A percentile compares a stretch with the other conserved stretches of the same genome.
phyloP scores from a whole-genome alignment of 2,329 filamentous ascomycete species.

The Fusarium sp. region DNA sequence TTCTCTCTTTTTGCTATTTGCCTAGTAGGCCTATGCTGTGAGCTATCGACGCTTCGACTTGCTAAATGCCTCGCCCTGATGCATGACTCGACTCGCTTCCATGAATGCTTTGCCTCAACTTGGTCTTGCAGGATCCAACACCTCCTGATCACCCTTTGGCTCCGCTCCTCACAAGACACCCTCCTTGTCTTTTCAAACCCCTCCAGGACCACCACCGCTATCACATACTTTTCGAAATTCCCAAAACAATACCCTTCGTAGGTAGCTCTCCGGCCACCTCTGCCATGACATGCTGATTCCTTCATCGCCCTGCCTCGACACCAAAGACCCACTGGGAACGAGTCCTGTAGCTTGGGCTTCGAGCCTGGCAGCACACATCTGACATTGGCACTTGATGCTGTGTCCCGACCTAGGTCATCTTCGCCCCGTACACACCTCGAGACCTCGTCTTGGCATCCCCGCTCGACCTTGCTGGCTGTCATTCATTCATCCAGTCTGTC shows the following conservation, averaged over 20 bases:
- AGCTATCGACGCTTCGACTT: slow-evolving; percentile 10
- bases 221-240: slow-evolving; percentile 29
- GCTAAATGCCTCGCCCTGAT: slow-evolving; percentile 24
- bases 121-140: slow-evolving; percentile 11
- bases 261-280: not conserved
- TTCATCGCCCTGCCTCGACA: not conserved
- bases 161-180: not conserved
- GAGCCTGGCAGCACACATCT: slow-evolving; percentile 1
- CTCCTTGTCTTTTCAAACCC: not conserved
- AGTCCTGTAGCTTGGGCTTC: not conserved
- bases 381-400: not conserved
- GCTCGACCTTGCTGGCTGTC: not conserved
- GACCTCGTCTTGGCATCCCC: slow-evolving; percentile 13
- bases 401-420: not conserved
- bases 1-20: slow-evolving; percentile 21
- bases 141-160: not conserved
- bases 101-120: slow-evolving; percentile 8
- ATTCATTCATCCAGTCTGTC: slow-evolving; percentile 12
- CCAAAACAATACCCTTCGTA: slow-evolving; percentile 3
- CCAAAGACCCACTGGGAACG: not conserved
- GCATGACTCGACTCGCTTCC: not conserved
- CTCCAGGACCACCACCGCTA: slow-evolving; percentile 8
- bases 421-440: not conserved
- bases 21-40: slow-evolving; percentile 7
- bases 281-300: slow-evolving; percentile 8